These are phyloP conservation scores for Xylaria sp. DNA, from an alignment of 2,329 filamentous ascomycete genomes.

Conservation along the genomic window DNA sequence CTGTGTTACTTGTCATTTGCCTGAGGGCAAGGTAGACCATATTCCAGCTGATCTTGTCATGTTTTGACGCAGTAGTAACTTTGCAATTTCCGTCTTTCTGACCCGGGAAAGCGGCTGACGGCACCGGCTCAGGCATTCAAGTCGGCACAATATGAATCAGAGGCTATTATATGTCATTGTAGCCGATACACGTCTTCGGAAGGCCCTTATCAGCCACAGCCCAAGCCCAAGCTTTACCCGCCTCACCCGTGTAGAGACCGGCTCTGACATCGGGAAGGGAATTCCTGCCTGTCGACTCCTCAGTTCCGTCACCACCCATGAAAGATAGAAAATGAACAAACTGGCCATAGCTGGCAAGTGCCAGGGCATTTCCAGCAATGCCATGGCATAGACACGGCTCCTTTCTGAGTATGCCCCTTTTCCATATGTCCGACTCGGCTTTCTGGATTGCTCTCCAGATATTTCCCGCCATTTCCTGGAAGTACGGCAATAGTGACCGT, in stretches of 20 bases:
- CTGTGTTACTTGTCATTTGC: background rate
- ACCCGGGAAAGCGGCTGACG: background rate
- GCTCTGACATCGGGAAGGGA: background rate
- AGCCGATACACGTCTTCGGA: constrained; percentile 24
- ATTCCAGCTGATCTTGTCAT: background rate
- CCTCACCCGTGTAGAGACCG: constrained; percentile 29
- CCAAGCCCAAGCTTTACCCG: constrained; percentile 29
- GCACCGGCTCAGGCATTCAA: no score
- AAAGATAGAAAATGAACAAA: constrained; percentile 26
- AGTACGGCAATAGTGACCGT: constrained; percentile 49
- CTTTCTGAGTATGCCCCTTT: constrained; percentile 56
- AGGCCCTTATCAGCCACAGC: constrained; percentile 21
- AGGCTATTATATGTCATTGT: constrained; percentile 27
- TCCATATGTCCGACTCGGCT: constrained; percentile 49
- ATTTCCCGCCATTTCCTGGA: constrained; percentile 46
- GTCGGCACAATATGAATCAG: no score
- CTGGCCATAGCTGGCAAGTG: constrained; percentile 17
- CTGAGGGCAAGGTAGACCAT: background rate
- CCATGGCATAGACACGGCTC: constrained; percentile 63
- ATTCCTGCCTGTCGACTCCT: constrained; percentile 11
- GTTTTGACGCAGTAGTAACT: background rate
- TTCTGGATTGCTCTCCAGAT: constrained; percentile 50
- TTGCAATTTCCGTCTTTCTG: background rate
- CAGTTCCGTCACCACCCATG: constrained; percentile 21
- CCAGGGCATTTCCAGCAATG: constrained; percentile 57